A percentile compares a stretch with the other conserved stretches of the same genome.
phyloP scores from a whole-genome alignment of 371 early-diverging fungal species.

The Syncephalastrum sp. region DNA sequence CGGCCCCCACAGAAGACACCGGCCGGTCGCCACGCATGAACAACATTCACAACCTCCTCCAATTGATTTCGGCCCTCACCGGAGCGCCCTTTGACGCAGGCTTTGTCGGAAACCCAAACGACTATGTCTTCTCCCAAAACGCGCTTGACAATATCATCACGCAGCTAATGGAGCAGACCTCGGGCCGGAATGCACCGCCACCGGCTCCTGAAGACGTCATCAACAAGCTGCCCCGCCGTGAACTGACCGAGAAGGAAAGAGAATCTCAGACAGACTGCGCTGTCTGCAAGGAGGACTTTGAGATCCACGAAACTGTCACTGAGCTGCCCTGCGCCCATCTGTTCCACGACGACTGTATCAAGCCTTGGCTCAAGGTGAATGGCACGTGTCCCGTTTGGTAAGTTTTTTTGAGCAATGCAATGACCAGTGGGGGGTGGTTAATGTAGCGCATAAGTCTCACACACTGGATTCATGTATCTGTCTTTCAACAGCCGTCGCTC shows the following conservation, averaged over 20 bases:
- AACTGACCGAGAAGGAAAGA: constrained; percentile 51
- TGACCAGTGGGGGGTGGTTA: neutral
- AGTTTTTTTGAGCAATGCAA: constrained; percentile 3
- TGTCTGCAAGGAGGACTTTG: constrained; percentile 83
- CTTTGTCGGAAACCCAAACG: constrained; percentile 56
- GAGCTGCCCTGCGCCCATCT: constrained; percentile 80
- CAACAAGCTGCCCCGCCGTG: constrained; percentile 45
- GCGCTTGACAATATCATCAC: constrained; percentile 79
- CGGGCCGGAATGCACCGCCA: constrained; percentile 62
- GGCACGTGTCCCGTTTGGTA: constrained; percentile 92
- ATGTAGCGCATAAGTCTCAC: too few relatives aligned
- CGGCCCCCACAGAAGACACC: neutral
- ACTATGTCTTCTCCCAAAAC: constrained; percentile 60
- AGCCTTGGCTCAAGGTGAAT: constrained; percentile 85
- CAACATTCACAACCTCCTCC: constrained; percentile 20
- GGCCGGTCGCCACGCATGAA: neutral
- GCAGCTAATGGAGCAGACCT: constrained; percentile 77
- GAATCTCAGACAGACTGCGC: constrained; percentile 62
- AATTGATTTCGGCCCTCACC: constrained; percentile 35
- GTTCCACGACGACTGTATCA: constrained; percentile 87
- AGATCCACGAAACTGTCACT: constrained; percentile 51
- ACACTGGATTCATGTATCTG: neutral
- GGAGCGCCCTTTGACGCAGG: constrained; percentile 33
- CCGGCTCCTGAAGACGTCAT: constrained; percentile 70
- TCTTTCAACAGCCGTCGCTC: constrained; percentile 32